These are phyloP conservation scores for Leptographium lundbergii DNA, from an alignment of 2,329 filamentous ascomycete species.

Conservation along the genomic window DNA sequence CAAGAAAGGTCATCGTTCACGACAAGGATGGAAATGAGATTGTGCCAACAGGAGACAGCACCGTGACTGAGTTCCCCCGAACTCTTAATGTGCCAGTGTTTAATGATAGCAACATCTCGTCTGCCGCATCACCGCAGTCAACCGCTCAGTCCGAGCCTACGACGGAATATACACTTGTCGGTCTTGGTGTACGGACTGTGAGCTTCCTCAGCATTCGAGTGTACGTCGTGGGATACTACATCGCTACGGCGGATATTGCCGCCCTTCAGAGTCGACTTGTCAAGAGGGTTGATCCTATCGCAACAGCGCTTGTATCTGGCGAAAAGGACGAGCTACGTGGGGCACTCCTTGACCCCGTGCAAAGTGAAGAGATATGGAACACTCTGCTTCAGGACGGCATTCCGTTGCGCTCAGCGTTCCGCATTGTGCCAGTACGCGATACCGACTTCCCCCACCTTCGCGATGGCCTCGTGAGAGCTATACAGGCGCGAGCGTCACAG, in stretches of 20 bases:
- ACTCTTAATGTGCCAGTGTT: constrained; percentile 49
- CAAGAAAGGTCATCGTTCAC: constrained; percentile 43
- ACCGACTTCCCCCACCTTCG: constrained; percentile 90
- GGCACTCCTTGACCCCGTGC: constrained; percentile 54
- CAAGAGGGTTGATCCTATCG: constrained; percentile 60
- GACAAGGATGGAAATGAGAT: constrained; percentile 60
- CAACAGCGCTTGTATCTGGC: constrained; percentile 68
- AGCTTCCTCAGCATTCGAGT: constrained; percentile 85
- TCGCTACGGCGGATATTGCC: constrained; percentile 71
- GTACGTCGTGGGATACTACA: constrained; percentile 87
- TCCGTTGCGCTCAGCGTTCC: constrained; percentile 60
- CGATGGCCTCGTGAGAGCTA: constrained; percentile 79
- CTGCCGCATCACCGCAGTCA: not conserved
- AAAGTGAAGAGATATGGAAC: constrained; percentile 64
- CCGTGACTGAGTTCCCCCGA: constrained; percentile 68
- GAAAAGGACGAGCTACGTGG: constrained; percentile 66
- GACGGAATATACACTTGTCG: constrained; percentile 75
- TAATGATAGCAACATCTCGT: constrained; percentile 2
- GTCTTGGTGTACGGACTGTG: constrained; percentile 77
- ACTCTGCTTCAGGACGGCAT: constrained; percentile 51
- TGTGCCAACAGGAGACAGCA: constrained; percentile 67
- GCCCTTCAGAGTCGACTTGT: constrained; percentile 68
- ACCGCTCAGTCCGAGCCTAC: constrained; percentile 1
- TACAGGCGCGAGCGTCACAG: constrained; percentile 55
- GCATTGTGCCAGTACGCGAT: constrained; percentile 81